Conservation (phyloP, 2,329 filamentous ascomycete genomes). For the Alternaria sp. region DNA sequence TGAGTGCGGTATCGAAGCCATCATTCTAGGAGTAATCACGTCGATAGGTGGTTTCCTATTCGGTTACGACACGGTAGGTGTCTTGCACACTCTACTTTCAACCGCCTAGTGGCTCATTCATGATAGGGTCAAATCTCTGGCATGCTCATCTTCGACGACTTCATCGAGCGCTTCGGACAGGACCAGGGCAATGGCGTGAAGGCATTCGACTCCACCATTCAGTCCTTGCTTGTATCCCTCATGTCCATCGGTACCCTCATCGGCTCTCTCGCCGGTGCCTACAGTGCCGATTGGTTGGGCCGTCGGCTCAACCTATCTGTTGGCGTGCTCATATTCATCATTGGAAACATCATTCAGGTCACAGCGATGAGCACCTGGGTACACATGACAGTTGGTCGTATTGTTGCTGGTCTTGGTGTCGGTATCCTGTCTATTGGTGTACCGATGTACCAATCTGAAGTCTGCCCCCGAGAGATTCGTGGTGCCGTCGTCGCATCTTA, state of each 20-base stretch:
- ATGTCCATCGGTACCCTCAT: constrained; percentile 54
- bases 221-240: constrained; percentile 53
- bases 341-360: constrained; percentile 57
- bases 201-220: constrained; percentile 53
- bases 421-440: constrained; percentile 64
- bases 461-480: constrained; percentile 68
- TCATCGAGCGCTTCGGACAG: constrained; percentile 65
- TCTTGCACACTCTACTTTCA: background rate
- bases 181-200: constrained; percentile 52
- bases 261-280: constrained; percentile 54
- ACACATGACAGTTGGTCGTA: constrained; percentile 60
- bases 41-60: constrained; percentile 70
- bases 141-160: constrained; percentile 59
- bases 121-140: constrained; percentile 47
- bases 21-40: constrained; percentile 65
- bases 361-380: constrained; percentile 53
- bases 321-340: constrained; percentile 55
- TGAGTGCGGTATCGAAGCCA: constrained; percentile 48
- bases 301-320: constrained; percentile 59
- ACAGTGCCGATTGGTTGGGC: constrained; percentile 64
- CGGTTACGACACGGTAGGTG: constrained; percentile 66
- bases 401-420: constrained; percentile 55
- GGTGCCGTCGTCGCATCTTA: constrained; percentile 66
- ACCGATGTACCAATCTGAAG: constrained; percentile 73
- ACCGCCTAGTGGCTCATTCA: background rate